Base-by-base conservation (phyloP, 2,329 filamentous ascomycete species). In the Chaetomium olivaceum region DNA sequence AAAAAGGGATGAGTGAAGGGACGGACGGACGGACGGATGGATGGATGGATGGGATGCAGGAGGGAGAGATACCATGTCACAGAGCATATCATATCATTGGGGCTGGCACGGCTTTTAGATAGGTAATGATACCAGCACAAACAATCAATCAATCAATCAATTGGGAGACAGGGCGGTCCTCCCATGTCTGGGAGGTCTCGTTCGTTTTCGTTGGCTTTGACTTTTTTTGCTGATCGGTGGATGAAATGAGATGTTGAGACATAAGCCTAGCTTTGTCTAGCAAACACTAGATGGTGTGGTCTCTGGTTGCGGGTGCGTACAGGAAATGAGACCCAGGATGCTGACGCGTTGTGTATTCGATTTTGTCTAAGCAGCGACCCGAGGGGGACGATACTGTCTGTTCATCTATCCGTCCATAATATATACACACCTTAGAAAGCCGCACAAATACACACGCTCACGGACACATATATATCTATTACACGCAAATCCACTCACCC, bases 91-190 rank as follows among this genome's bases (percentile, higher is more conserved):
- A 39, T 11, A 48, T 33, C 16, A 9, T n/a, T 50, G 23, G 48
- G 27, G 46, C n/a, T 52, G 58, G 56, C 56, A 39, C n/a, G 31
- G 11, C 14, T 48, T 58, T 48, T 58, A 58, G 56, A 58, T 58
- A 58, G 56, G 36, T 29, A 31, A 58, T 58, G 56, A 59, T 48
- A 59, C 48, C 58, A 61, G 33, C 31, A 61, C 4, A 52, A 33
- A 25, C 46, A 29, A 16, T 16, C 27, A 21, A 8, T 31, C 19
- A 51, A 51, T 31, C 9, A 50, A 31, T 14, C 27, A n/a, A 11
- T 62, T 6, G 19, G 48, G 25, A 31, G 25, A 12, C 27, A 31
- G 51, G 12, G 23, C 25, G 39, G 5, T 43, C 3, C 9, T 23
- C 2, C 46, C n/a, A 23, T 23, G 7, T 9, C 11, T 48, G n/a